Evolutionary conservation across 2,329 filamentous ascomycete species (phyloP).

Genomic region (Pseudocercospora cruenta): DNA sequence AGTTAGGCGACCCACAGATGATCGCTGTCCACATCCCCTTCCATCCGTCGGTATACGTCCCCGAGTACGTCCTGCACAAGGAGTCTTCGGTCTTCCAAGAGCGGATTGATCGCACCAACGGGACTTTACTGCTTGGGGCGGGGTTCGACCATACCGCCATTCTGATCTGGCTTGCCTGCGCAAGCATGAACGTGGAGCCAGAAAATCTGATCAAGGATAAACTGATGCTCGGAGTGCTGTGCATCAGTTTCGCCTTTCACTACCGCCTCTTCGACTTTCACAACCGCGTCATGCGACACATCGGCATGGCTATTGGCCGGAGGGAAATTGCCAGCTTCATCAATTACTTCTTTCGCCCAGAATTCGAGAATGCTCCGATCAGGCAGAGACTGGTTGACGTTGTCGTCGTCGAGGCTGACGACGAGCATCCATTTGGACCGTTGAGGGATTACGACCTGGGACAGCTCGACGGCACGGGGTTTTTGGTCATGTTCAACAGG

Average conservation of each 20-base stretch:
- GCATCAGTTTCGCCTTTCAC: neutral
- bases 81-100: too few species aligned
- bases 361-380: neutral
- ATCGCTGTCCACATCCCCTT: too few species aligned
- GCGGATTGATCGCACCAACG: too few species aligned
- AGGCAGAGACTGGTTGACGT: neutral
- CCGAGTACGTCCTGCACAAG: too few species aligned
- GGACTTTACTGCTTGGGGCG: too few species aligned
- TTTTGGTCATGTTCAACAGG: neutral
- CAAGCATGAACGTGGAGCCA: too few species aligned
- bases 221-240: too few species aligned
- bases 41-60: too few species aligned
- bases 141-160: too few species aligned
- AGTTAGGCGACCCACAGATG: too few species aligned
- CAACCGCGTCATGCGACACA: neutral
- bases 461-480: neutral
- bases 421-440: neutral
- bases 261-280: neutral
- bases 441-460: neutral
- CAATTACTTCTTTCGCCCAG: neutral
- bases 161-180: neutral
- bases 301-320: too few species aligned
- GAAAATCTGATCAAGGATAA: too few species aligned
- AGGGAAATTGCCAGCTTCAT: neutral
- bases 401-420: neutral